Conservation (phyloP, 2,329 filamentous ascomycete genomes). For the Calonectria multiphialidica region DNA sequence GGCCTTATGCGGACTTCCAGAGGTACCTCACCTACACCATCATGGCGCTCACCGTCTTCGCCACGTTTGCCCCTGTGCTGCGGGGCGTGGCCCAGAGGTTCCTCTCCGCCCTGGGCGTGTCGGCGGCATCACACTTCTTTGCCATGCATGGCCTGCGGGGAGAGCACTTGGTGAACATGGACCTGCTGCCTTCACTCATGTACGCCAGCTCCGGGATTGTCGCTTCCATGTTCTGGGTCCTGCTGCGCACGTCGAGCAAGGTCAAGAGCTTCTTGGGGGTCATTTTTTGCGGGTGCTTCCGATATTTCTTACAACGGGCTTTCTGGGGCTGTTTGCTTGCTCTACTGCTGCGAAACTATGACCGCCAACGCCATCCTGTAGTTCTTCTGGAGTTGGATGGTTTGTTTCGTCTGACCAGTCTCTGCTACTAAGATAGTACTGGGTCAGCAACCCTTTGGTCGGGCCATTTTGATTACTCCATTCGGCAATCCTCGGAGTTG, state of each 20-base stretch:
- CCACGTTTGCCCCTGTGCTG: background rate
- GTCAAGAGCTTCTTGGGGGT: background rate
- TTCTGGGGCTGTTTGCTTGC: too few relatives aligned
- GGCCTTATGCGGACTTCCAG: background rate
- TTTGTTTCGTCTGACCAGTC: background rate
- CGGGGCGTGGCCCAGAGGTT: background rate
- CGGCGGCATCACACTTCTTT: background rate
- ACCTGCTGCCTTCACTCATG: background rate
- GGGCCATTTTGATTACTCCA: background rate
- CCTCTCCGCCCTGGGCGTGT: background rate
- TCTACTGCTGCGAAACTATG: background rate
- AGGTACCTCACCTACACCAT: background rate
- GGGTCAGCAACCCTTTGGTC: background rate
- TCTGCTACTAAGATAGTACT: background rate
- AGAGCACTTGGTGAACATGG: background rate
- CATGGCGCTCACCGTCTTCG: background rate
- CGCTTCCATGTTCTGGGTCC: background rate
- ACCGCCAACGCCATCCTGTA: background rate
- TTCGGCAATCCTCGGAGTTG: background rate
- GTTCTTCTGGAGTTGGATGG: background rate
- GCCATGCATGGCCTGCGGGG: background rate
- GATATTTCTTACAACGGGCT: background rate
- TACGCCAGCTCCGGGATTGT: background rate
- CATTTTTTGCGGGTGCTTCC: background rate
- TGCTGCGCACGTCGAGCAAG: background rate